A percentile compares a stretch with the other conserved stretches of the same genome.
phyloP scores from a whole-genome alignment of 2,329 filamentous ascomycete species.

The Alternaria burnsii region DNA sequence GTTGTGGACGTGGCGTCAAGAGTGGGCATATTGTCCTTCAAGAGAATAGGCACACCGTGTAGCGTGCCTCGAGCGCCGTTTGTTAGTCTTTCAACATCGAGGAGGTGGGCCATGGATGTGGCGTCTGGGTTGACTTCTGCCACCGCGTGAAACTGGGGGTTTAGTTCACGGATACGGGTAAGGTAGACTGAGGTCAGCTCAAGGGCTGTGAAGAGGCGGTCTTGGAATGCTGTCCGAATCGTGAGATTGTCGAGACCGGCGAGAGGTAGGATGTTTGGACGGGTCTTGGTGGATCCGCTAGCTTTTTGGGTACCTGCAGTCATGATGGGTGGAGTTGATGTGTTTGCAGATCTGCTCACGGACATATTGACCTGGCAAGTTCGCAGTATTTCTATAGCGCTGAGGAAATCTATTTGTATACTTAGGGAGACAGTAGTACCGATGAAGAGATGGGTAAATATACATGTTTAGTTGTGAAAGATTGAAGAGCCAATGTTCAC shows the following conservation, averaged over 20 bases:
- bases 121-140: conserved; percentile 58
- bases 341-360: background rate
- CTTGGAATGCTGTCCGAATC: background rate
- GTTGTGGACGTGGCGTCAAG: conserved; percentile 23
- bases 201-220: background rate
- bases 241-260: background rate
- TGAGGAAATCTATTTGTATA: background rate
- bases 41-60: conserved; percentile 67
- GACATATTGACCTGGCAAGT: background rate
- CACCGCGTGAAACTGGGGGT: conserved; percentile 65
- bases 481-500: background rate
- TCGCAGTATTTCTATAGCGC: background rate
- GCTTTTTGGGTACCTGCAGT: background rate
- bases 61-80: conserved; percentile 59
- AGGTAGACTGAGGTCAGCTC: conserved; percentile 54
- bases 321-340: background rate
- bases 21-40: conserved; percentile 71
- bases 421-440: accelerated
- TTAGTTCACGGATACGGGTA: conserved; percentile 62
- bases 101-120: conserved; percentile 55
- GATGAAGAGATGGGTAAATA: background rate
- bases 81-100: conserved; percentile 56
- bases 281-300: background rate
- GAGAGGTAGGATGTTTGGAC: background rate
- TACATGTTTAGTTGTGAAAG: too few relatives aligned